Base-by-base conservation (phyloP, 2,329 filamentous ascomycete species). In the Helotiales sp. region DNA sequence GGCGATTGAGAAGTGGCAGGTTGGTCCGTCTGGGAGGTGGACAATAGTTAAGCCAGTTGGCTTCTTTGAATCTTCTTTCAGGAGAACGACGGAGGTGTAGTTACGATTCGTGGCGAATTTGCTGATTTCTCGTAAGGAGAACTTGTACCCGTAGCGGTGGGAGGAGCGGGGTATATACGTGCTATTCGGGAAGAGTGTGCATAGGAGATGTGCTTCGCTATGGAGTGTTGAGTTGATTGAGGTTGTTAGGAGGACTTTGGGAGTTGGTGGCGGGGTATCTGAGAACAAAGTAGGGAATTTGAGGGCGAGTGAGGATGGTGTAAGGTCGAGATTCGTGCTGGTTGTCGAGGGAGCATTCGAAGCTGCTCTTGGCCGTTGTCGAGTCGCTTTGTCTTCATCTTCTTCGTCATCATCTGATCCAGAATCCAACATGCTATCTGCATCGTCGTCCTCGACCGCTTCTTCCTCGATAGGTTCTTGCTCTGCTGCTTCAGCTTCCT, bases 181-280 rank as follows among this genome's bases (percentile, higher is more conserved):
- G 73, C 66, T 83, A 75, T 69, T 90, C 24, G 95, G 93, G 76
- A 98, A 96, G 59, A 98, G 78, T 9, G 83, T 82, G 60, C 88
- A 90, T 59, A 98, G 82, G 38, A 92, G 81, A 58, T 89, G 75
- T 49, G 91, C 93, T 78, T 96, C 86, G 61, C 87, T 75, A 78
- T 99, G 93, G 12, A 98, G 84, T 1, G 88, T 93, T 12, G 90
- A 91, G 76, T 96, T 93, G 68, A 97, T 81, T 12, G 87, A 90
- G 7, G 95, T 98, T 0, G 95, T 99, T 70, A 99, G 83, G 36
- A 99, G 86, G 63, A 98, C 86, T 75, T 97, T 96, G 52, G 95
- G 93, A 58, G 76, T 75, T 55, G 78, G 81, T 48, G 79, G 83
- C 31, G 79, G 83, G 66, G 81, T 73, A 50, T 86, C 83, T 59